Evolutionary conservation across 352 stramenopile species (phyloP), one percentile per base, ranked within the genome.

Genomic region (Phytophthora gonapodyides): DNA sequence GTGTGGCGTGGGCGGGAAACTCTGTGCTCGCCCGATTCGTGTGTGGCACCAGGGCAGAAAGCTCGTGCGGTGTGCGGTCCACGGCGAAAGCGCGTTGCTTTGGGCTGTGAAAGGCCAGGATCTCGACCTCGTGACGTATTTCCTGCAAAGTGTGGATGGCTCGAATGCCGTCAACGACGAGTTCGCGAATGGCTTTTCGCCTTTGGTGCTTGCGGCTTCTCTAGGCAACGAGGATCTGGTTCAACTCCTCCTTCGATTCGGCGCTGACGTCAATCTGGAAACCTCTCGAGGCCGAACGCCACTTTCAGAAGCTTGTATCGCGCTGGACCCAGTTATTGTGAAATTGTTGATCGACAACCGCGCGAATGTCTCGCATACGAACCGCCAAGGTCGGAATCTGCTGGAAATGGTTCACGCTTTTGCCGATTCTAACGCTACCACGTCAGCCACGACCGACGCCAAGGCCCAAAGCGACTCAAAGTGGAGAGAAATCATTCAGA

Each of bases 191-290:
- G 85, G 85, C 0, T 91, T 89, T 57, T 75, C 78, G 2, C 78
- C 85, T 7, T 43, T 94, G n/a, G 51, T 67, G 7, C 67, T 88
- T 5, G 81, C 82, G 1, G 62, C 69, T 30, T 77, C 78, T 11
- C 43, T 91, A 17, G 73, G 70, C 0, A 67, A 80, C 31, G n/a
- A 87, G 0, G 67, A 77, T 11, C 48, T 89, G 8, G 49, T 78
- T 13, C 82, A 91, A 50, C 44, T 83, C 15, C 41, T 94, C 17
- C 54, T 93, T 12, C 76, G 80, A 0, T 84, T 78, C 27, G 83
- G 83, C n/a, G 85, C 81, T 0, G 75, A 91, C 44, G 81, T 91
- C 2, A 92, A 93, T 47, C 30, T 75, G 0, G 85, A 92, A 63
- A 89, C 71, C 0, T 91, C 83, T 7, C 72, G 85, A 0, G 82